Base-by-base conservation (phyloP, 805 yeast genomes). In the Cyberlindnera amylophila region DNA sequence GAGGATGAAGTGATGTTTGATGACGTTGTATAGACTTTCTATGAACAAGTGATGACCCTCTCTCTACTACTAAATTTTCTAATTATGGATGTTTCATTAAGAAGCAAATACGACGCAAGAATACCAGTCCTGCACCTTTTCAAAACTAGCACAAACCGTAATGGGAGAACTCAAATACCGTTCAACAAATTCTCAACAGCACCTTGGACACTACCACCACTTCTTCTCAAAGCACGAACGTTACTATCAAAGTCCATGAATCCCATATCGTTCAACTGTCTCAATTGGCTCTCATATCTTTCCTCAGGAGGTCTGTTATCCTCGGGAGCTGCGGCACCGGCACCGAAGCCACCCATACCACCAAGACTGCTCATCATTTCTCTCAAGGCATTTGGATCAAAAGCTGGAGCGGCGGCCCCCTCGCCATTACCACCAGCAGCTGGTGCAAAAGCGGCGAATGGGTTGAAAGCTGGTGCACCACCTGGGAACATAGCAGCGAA, bases 141-240 rank as follows among this genome's bases (percentile, higher is more conserved):
- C n/a, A n/a, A n/a, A n/a, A n/a, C n/a, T n/a, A n/a, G n/a, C n/a
- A n/a, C n/a, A n/a, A n/a, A n/a, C n/a, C n/a, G n/a, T n/a, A n/a
- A n/a, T n/a, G n/a, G n/a, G n/a, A n/a, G n/a, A n/a, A n/a, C n/a
- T 27, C n/a, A 38, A 16, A 46, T 38, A 21, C 85, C 86, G 47
- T 74, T 83, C 44, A 90, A 72, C 54, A 90, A 69, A 41, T 87
- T 86, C 64, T 91, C 97, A 39, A 91, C 72, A 10, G 99, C 99
- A 35, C 97, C 97, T 67, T 91, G 96, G 19, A 91, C 97, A 49
- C 90, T 86, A 8, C 99, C 99, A 27, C 99, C 99, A 42, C 91
- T 80, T 66, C 98, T 80, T 69, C 97, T 80, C 55, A 93, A 74
- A 2, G 98, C 98, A 23, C 80, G 81, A 18, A 93, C 89, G 59